Evolutionary conservation across 2,329 filamentous ascomycete species (phyloP).

Genomic region (Tolypocladium nubicola): DNA sequence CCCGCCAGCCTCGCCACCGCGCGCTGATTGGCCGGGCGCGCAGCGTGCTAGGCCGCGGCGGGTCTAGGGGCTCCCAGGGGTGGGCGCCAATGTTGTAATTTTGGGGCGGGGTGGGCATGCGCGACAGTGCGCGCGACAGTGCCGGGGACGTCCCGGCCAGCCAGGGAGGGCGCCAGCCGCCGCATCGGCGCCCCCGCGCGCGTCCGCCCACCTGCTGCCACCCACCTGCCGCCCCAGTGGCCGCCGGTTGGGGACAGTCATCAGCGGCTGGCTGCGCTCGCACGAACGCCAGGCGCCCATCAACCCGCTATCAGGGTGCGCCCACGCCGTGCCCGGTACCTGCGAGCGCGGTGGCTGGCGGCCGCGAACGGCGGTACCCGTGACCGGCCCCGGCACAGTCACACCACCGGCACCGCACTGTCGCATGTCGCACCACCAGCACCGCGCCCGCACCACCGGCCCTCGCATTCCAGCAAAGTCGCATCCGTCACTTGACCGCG

Average conservation of each 20-base stretch:
- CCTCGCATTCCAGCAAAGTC: neutral
- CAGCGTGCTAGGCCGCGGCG: slow-evolving; percentile 9
- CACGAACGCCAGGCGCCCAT: neutral
- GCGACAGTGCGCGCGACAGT: slow-evolving; percentile 12
- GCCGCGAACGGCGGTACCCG: neutral
- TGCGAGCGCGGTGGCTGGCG: neutral
- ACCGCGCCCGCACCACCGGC: no score
- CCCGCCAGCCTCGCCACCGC: slow-evolving; percentile 20
- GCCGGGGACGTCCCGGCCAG: neutral
- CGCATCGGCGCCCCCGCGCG: neutral
- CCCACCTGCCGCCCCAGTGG: neutral
- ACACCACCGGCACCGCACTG: neutral
- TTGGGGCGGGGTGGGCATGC: slow-evolving; percentile 13
- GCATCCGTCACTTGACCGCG: slow-evolving; percentile 1
- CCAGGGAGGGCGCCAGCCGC: neutral
- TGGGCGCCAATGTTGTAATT: slow-evolving; percentile 15
- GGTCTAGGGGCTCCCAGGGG: slow-evolving; percentile 10
- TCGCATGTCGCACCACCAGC: neutral
- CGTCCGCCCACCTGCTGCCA: neutral
- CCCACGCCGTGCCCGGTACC: neutral
- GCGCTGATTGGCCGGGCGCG: slow-evolving; percentile 18
- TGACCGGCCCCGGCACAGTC: neutral
- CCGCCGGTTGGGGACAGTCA: neutral
- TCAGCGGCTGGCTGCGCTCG: neutral
- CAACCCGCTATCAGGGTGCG: neutral